A percentile compares a stretch with the other conserved stretches of the same genome.
These are phyloP conservation scores for Eucalyptus paniculata DNA, from an alignment of 345 rosid genomes.

Conservation along the genomic window DNA sequence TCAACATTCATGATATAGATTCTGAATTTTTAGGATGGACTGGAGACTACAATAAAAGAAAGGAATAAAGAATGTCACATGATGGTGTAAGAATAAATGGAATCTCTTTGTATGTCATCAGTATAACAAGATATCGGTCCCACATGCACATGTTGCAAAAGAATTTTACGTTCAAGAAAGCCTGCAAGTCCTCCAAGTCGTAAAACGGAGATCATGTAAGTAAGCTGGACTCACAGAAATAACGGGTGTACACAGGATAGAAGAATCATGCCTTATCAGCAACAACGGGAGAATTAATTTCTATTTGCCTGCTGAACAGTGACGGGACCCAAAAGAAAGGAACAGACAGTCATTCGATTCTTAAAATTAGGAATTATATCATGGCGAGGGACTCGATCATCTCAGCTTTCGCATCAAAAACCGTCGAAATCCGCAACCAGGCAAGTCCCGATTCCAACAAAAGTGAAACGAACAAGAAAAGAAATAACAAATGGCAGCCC, in stretches of 20 bases:
- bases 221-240: background rate
- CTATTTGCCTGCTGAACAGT: background rate
- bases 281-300: background rate
- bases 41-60: background rate
- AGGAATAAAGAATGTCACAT: background rate
- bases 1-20: constrained; percentile 12
- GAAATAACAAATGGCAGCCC: background rate
- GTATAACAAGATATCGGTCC: background rate
- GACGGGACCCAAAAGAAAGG: background rate
- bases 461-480: background rate
- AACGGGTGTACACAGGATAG: background rate
- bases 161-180: background rate
- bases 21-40: background rate
- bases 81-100: background rate
- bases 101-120: background rate
- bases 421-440: background rate
- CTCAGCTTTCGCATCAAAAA: background rate
- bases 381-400: background rate
- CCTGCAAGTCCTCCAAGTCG: background rate
- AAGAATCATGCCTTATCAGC: background rate
- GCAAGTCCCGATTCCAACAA: background rate
- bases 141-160: background rate
- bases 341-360: background rate
- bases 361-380: background rate
- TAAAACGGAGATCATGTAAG: background rate